These are phyloP conservation scores for Xerocomellus amylosporus DNA, from an alignment of 768 basidiomycete species.

Conservation along the genomic window DNA sequence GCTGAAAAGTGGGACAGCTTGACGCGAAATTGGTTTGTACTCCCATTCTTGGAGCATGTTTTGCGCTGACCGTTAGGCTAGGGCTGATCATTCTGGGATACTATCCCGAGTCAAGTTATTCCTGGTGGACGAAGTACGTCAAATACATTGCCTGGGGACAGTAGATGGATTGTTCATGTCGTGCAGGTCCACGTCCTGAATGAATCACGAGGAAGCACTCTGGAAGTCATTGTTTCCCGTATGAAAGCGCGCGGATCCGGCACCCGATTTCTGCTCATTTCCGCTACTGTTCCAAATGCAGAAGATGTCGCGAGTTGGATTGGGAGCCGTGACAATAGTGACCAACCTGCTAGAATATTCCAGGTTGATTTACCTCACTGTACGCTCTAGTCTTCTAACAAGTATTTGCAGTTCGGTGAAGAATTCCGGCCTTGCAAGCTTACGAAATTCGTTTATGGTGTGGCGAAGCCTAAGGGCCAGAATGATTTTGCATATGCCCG, in stretches of 20 bases:
- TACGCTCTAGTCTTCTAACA: background rate
- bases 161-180: background rate
- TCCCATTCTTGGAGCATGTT: background rate
- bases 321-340: slow-evolving; percentile 38
- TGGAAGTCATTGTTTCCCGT: slow-evolving; percentile 92
- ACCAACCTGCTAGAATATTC: slow-evolving; percentile 57
- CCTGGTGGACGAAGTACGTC: slow-evolving; percentile 82
- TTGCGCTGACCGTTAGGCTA: slow-evolving; percentile 24
- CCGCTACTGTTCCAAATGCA: slow-evolving; percentile 93
- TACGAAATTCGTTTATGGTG: slow-evolving; percentile 67
- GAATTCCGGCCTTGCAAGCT: slow-evolving; percentile 87
- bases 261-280: slow-evolving; percentile 85
- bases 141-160: background rate
- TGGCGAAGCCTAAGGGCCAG: slow-evolving; percentile 54
- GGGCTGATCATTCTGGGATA: slow-evolving; percentile 63
- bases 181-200: slow-evolving; percentile 86
- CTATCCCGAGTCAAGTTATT: slow-evolving; percentile 74
- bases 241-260: slow-evolving; percentile 75
- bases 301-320: slow-evolving; percentile 90
- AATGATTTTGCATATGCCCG: slow-evolving; percentile 81
- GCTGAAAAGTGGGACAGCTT: slow-evolving; percentile 97
- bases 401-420: slow-evolving; percentile 74
- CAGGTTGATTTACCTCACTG: slow-evolving; percentile 45
- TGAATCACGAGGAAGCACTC: slow-evolving; percentile 84
- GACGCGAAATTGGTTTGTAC: slow-evolving; percentile 82